Base-by-base conservation (phyloP, 2,329 filamentous ascomycete species). In the Davidsoniella eucalypti region DNA sequence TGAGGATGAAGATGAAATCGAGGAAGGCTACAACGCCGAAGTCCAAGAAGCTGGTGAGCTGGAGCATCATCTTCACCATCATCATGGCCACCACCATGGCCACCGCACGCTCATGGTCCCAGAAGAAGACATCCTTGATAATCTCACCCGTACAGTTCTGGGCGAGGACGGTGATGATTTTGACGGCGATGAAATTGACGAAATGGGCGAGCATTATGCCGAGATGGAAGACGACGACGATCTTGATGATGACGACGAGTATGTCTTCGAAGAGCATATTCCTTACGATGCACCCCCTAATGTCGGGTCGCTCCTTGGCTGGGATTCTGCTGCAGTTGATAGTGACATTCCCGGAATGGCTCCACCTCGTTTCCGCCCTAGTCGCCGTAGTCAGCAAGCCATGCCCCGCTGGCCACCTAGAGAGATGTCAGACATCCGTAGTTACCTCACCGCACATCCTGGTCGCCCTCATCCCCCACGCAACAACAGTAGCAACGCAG, bases 201-300 rank as follows among this genome's bases (percentile, higher is more conserved):
- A 65, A 14, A 61, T 74, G 25, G 70, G 73, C 36, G 72, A 75
- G 25, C 69, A 68, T 42, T 78, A 71, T 56, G 63, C 73, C 37
- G 69, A 71, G 5, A 26, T 50, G 2, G 48, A 50, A 36, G 47
- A 49, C 14, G 48, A 45, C 7, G 37, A 37, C 21, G 48, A 16
- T 10, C 29, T 21, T 39, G 80, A 81, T 41, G 77, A 81, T 18
- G 82, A 86, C 47, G 76, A 78, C 17, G 74, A 79, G 50, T 78
- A 78, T 58, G 67, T 75, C 52, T 80, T 77, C 54, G 75, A 78
- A 53, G 73, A 76, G 21, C 71, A 72, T 29, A 76, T 73, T 62
- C 69, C 72, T 52, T 67, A 47, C 41, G 54, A 64, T 49, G 70
- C 72, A 26, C 61, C 64, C 43, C 64, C 68, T 14, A 64, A 67